A percentile compares a stretch with the other conserved stretches of the same genome.
Evolutionary conservation across 192 early-diverging fungal genomes (phyloP).

Genomic region (Coemansia sp.): DNA sequence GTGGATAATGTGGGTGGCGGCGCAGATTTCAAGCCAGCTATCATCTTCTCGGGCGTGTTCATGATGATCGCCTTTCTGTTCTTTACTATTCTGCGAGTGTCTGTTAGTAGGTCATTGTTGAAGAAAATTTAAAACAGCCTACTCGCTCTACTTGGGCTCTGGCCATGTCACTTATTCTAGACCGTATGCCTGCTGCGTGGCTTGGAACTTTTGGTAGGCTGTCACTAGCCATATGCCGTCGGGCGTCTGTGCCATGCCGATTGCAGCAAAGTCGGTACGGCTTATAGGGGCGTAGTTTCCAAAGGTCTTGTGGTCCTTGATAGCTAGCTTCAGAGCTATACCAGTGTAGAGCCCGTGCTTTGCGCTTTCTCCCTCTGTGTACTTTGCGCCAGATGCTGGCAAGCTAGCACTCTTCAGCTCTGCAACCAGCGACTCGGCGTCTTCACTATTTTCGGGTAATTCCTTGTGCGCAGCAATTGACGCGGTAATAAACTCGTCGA

Average conservation of each 20-base stretch:
- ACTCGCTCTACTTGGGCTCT: slow-evolving; percentile 8
- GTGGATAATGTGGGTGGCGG: slow-evolving; percentile 51
- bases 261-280: neutral
- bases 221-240: slow-evolving; percentile 10
- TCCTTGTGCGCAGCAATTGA: neutral
- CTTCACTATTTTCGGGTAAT: neutral
- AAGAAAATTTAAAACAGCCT: slow-evolving; percentile 10
- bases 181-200: neutral
- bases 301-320: neutral
- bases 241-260: slow-evolving; percentile 7
- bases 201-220: slow-evolving; percentile 11
- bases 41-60: slow-evolving; percentile 48
- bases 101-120: slow-evolving; percentile 4
- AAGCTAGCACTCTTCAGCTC: neutral
- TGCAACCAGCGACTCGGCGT: neutral
- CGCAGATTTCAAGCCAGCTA: slow-evolving; percentile 34
- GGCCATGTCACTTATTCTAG: neutral
- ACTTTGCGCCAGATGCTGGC: neutral
- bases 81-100: slow-evolving; percentile 20
- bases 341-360: neutral
- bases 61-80: slow-evolving; percentile 29
- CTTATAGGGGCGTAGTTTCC: neutral
- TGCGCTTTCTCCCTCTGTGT: neutral
- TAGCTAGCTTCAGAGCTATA: slow-evolving; percentile 16
- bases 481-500: slow-evolving; percentile 2